phyloP scores from a whole-genome alignment of 257 asterid species.

The Solanum corneliomulleri region DNA sequence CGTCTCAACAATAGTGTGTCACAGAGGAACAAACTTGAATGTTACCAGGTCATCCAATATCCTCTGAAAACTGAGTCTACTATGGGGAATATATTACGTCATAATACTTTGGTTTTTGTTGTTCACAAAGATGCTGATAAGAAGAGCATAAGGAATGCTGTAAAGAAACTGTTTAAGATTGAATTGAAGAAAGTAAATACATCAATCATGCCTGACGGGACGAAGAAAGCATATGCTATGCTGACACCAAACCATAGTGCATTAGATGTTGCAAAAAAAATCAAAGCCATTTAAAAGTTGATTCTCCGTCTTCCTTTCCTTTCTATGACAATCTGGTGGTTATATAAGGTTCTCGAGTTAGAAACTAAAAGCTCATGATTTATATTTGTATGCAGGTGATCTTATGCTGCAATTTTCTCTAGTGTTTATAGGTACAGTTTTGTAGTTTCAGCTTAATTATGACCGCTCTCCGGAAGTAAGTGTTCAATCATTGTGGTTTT shows the following conservation, averaged over 20 bases:
- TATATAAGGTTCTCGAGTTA: not conserved
- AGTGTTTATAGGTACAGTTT: not conserved
- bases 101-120: constrained; percentile 53
- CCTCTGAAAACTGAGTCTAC: constrained; percentile 53
- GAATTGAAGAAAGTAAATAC: constrained; percentile 55
- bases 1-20: constrained; percentile 24
- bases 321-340: not conserved
- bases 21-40: constrained; percentile 10
- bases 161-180: constrained; percentile 27
- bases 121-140: constrained; percentile 60
- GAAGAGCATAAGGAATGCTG: constrained; percentile 45
- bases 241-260: constrained; percentile 38
- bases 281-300: constrained; percentile 25
- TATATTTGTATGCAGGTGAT: not conserved
- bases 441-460: not conserved
- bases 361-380: not conserved
- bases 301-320: not conserved
- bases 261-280: constrained; percentile 50
- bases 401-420: not conserved
- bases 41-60: constrained; percentile 32
- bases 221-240: constrained; percentile 53
- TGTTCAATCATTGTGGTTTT: not conserved
- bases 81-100: constrained; percentile 25
- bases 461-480: not conserved
- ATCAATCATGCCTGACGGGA: constrained; percentile 40